Base-by-base conservation (phyloP, 2,329 filamentous ascomycete species). In the Aspergillus felis region DNA sequence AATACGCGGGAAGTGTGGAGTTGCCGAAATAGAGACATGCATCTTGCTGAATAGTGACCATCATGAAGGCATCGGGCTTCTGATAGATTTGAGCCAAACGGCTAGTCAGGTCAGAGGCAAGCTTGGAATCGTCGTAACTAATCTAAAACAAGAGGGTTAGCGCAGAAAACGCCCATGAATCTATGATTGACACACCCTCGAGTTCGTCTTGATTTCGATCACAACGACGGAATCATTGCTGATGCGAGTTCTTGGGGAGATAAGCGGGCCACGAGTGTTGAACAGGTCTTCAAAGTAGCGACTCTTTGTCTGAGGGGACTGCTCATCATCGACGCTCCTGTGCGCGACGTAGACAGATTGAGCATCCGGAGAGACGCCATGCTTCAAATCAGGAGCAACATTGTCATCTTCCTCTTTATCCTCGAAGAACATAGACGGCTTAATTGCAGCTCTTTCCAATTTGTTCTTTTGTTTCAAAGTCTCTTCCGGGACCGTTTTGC, bases 1-100 rank as follows among this genome's bases (percentile, higher is more conserved):
- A 82, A 69, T 96, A 97, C 22, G 90, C 89, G 3, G 90, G 88
- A 52, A 92, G 88, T 61, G 90, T 88, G 4, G 85, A 87, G 38
- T 87, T 89, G 1, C 85, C 89, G 59, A 93, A 87, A 55, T 91
- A 79, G 64, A 96, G 83, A 68, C 88, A 90, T 14, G 84, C 82
- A 27, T 88, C 87, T 67, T 94, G 90, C 46, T 88, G 83, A n/a
- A 96, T 77, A 1, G 85, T 87, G 50, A 95, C 84, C 68, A 90
- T 84, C 57, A 96, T 86, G 8, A 86, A 89, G 2, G 86, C 84
- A 56, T 90, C 82, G 2, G 90, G 86, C 28, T 90, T 84, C 59
- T 88, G 86, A 70, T 92, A 96, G 50, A 91, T 85, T 58, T 84
- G 82, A 1, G 90, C 88, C 17, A 96, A 79, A 60, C 87, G 84